Percentiles rank a stretch among this genome's conserved stretches.
These are phyloP conservation scores for Nannizziopsis arthrosporioides DNA, from an alignment of 2,329 filamentous ascomycete genomes.

Conservation along the genomic window DNA sequence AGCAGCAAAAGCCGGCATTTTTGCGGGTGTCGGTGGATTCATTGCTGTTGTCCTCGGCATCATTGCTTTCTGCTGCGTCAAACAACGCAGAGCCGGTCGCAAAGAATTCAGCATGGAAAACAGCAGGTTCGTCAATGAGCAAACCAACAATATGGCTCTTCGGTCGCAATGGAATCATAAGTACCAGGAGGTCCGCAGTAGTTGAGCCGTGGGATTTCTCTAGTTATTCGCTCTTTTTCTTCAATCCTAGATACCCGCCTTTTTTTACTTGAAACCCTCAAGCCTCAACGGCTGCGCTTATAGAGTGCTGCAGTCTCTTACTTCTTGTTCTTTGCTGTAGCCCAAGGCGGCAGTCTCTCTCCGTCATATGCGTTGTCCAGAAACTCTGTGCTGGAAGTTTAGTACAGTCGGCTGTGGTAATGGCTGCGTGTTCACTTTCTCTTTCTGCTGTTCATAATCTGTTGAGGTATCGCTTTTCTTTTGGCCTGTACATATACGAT, in stretches of 20 bases:
- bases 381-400: too few relatives aligned
- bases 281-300: too few relatives aligned
- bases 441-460: conserved; percentile 6
- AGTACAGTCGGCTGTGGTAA: conserved; percentile 1
- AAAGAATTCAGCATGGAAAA: conserved; percentile 39
- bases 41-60: conserved; percentile 25
- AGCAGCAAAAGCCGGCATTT: conserved; percentile 40
- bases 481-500: conserved; percentile 8
- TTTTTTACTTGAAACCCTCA: not conserved
- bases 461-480: not conserved
- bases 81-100: conserved; percentile 40
- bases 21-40: conserved; percentile 28
- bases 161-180: conserved; percentile 31
- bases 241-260: not conserved
- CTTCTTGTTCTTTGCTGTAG: not conserved
- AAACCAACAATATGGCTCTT: conserved; percentile 29
- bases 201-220: not conserved
- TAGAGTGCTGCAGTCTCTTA: too few relatives aligned
- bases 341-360: too few relatives aligned
- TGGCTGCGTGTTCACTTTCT: not conserved
- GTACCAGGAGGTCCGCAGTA: conserved; percentile 17
- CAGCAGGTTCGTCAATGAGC: conserved; percentile 33
- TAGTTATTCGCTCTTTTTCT: not conserved
- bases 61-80: conserved; percentile 38
- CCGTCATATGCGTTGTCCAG: too few relatives aligned